Percentiles rank a stretch among this genome's conserved stretches.
Evolutionary conservation across 225 moss, liverwort and hornwort species (phyloP).

Genomic region (Sphagnum contortum): DNA sequence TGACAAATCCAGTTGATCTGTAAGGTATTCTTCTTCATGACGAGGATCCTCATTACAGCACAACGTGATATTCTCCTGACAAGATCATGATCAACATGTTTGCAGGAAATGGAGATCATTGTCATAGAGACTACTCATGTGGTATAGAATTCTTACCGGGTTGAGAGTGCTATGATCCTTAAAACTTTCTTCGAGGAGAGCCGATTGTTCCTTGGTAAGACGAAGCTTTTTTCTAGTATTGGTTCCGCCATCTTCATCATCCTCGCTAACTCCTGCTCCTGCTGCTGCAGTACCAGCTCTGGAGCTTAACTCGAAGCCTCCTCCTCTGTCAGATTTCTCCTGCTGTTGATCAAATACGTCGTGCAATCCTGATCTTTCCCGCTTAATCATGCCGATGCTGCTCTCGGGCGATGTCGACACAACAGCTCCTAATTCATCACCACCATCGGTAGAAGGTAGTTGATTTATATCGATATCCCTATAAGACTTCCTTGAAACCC

Average conservation of each 20-base stretch:
- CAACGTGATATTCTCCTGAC: background rate
- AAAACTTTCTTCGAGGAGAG: conserved; percentile 85
- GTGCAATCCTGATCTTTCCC: conserved; percentile 55
- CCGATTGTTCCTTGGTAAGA: conserved; percentile 88
- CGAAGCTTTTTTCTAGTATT: conserved; percentile 90
- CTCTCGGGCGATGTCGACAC: conserved; percentile 47
- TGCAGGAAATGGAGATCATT: background rate
- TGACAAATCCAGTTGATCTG: background rate
- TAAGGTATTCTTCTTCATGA: no score
- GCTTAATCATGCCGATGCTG: conserved; percentile 60
- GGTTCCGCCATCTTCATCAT: conserved; percentile 86
- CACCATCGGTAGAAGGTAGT: conserved; percentile 80
- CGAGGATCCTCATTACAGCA: no score
- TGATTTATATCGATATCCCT: conserved; percentile 91
- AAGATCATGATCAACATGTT: background rate
- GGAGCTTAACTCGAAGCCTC: conserved; percentile 59
- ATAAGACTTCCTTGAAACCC: conserved; percentile 18
- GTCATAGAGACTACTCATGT: no score
- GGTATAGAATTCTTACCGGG: conserved; percentile 25
- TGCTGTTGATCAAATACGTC: conserved; percentile 76
- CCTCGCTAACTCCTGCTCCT: conserved; percentile 40
- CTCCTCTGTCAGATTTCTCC: conserved; percentile 11
- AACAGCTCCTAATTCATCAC: conserved; percentile 21
- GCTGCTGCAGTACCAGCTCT: no score
- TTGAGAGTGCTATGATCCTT: conserved; percentile 95